Conservation (phyloP, 768 basidiomycete species). For the Lentinula sp. region DNA sequence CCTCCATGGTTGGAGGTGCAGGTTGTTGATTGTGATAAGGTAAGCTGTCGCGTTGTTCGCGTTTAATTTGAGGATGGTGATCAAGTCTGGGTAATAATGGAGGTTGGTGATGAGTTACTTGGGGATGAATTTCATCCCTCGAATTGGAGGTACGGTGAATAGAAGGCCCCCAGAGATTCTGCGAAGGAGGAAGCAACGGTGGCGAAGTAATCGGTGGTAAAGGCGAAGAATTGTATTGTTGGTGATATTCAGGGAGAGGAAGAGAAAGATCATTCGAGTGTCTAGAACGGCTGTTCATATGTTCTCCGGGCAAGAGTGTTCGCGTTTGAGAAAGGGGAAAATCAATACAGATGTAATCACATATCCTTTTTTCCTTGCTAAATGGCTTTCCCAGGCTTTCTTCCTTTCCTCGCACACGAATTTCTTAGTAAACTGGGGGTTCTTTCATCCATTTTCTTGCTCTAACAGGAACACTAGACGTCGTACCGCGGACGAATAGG, state of each 20-base stretch:
- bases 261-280: constrained; percentile 4
- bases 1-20: constrained; percentile 32
- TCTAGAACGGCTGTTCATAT: constrained; percentile 8
- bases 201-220: constrained; percentile 18
- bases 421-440: background rate
- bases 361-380: background rate
- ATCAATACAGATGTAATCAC: background rate
- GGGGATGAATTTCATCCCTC: constrained; percentile 33
- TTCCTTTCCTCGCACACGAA: background rate
- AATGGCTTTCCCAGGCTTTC: background rate
- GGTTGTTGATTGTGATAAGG: constrained; percentile 2
- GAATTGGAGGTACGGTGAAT: constrained; percentile 33
- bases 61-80: constrained; percentile 18
- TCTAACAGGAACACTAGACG: background rate
- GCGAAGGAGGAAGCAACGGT: constrained; percentile 19
- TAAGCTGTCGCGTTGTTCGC: background rate
- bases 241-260: constrained; percentile 3
- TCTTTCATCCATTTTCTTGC: background rate
- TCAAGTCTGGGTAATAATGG: constrained; percentile 6
- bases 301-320: background rate
- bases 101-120: constrained; percentile 11
- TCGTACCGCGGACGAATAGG: background rate
- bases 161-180: constrained; percentile 15
- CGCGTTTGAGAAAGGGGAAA: background rate
- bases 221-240: background rate